A percentile compares a stretch with the other conserved stretches of the same genome.
Conservation (phyloP, 2,329 filamentous ascomycete species). For the Alternaria alternata region DNA sequence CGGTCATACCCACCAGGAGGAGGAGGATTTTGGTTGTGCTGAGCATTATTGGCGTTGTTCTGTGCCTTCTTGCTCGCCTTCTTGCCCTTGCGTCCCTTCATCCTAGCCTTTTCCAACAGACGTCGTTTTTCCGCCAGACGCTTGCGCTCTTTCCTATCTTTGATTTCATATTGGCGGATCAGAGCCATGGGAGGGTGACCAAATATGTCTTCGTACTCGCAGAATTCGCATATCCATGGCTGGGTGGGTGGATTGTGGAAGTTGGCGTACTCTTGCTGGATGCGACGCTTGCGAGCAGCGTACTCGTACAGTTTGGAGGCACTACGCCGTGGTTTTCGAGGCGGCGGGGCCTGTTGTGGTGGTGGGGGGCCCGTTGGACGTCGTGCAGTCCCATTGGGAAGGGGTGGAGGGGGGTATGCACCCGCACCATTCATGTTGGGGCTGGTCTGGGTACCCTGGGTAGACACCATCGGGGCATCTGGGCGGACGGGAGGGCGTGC, state of each 20-base stretch:
- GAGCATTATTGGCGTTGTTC: constrained; percentile 44
- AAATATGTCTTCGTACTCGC: constrained; percentile 96
- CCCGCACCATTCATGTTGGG: constrained; percentile 56
- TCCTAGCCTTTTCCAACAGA: constrained; percentile 89
- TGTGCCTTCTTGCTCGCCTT: constrained; percentile 73
- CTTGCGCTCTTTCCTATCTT: constrained; percentile 84
- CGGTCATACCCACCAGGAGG: constrained; percentile 41
- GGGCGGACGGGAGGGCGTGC: constrained; percentile 42
- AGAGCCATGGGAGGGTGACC: constrained; percentile 84
- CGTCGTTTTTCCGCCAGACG: constrained; percentile 86
- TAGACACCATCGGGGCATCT: constrained; percentile 54
- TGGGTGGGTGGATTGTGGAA: constrained; percentile 81
- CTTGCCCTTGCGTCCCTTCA: constrained; percentile 88
- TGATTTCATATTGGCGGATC: constrained; percentile 92
- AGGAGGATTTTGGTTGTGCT: constrained; percentile 42
- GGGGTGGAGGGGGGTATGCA: constrained; percentile 32
- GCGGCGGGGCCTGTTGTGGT: constrained; percentile 56
- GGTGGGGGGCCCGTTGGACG: constrained; percentile 51
- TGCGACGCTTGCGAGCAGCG: constrained; percentile 79
- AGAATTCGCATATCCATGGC: constrained; percentile 96
- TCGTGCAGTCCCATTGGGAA: constrained; percentile 35
- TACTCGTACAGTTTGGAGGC: constrained; percentile 74
- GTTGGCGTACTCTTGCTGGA: constrained; percentile 79
- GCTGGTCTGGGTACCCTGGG: constrained; percentile 65
- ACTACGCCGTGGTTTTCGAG: constrained; percentile 69